A percentile compares a stretch with the other conserved stretches of the same genome.
Evolutionary conservation across 163 green algal species (phyloP).

Genomic region (Trebouxia gelatinosa): DNA sequence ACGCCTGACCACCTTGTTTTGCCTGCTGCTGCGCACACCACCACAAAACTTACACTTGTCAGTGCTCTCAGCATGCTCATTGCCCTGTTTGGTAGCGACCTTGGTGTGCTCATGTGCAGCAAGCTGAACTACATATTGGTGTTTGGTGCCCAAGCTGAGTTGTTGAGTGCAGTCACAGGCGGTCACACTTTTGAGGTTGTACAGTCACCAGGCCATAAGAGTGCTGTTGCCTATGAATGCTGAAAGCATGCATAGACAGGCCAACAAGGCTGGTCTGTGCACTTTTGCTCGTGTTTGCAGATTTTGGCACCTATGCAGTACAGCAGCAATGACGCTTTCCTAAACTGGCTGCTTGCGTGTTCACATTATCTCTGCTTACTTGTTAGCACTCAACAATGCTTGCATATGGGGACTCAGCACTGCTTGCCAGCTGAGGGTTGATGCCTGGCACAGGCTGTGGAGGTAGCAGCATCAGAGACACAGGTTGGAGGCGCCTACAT

Average conservation of each 20-base stretch:
- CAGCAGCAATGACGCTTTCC: neutral
- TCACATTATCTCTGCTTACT: neutral
- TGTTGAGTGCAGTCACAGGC: too few relatives aligned
- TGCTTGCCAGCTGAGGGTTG: neutral
- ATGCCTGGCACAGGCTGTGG: neutral
- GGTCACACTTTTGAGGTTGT: too few relatives aligned
- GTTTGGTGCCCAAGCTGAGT: too few relatives aligned
- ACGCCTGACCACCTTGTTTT: too few relatives aligned
- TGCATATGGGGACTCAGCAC: constrained; percentile 1
- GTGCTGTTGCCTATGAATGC: too few relatives aligned
- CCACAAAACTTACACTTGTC: neutral
- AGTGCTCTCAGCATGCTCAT: neutral
- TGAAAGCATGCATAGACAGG: too few relatives aligned
- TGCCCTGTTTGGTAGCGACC: neutral
- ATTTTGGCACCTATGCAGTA: too few relatives aligned
- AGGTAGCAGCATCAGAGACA: constrained; percentile 39
- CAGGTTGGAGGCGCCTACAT: constrained; percentile 51
- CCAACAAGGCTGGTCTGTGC: too few relatives aligned
- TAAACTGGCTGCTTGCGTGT: constrained; percentile 38
- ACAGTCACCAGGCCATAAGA: too few relatives aligned
- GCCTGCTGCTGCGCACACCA: neutral
- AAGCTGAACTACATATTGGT: neutral
- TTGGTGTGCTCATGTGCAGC: neutral
- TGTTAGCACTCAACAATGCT: neutral
- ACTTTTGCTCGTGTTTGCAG: neutral